phyloP scores from a whole-genome alignment of 495 filamentous ascomycete genomes.

The Annulohypoxylon moriforme region DNA sequence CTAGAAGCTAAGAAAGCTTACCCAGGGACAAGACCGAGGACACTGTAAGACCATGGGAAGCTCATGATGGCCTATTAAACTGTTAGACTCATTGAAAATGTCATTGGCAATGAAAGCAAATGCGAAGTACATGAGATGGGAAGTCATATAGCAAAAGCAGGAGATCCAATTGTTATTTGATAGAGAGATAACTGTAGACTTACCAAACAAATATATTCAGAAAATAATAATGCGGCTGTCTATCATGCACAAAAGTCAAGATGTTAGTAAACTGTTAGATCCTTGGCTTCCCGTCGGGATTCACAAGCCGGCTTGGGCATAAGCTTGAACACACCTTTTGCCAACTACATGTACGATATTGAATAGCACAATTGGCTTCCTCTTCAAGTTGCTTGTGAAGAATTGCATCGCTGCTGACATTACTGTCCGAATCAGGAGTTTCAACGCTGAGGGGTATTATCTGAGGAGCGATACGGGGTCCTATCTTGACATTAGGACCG shows the following conservation, averaged over 20 bases:
- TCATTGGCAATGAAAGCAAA: not conserved
- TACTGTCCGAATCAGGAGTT: slow-evolving; percentile 52
- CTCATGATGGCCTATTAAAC: slow-evolving; percentile 80
- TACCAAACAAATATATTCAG: slow-evolving; percentile 87
- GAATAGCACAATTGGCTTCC: slow-evolving; percentile 81
- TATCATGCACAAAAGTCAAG: slow-evolving; percentile 46
- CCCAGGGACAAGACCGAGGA: slow-evolving; percentile 87
- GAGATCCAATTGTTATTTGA: not conserved
- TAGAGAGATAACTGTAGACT: slow-evolving; percentile 14
- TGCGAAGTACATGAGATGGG: not conserved
- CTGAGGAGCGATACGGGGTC: slow-evolving; percentile 58
- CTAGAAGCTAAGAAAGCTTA: slow-evolving; percentile 43
- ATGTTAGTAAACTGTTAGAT: slow-evolving; percentile 16
- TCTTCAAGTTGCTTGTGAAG: slow-evolving; percentile 80
- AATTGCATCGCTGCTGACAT: slow-evolving; percentile 57
- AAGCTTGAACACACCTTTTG: slow-evolving; percentile 75
- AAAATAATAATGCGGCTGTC: slow-evolving; percentile 88
- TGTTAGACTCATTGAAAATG: slow-evolving; percentile 25
- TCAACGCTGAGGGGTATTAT: slow-evolving; percentile 49
- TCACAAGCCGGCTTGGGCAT: slow-evolving; percentile 32
- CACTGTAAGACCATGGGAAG: slow-evolving; percentile 89
- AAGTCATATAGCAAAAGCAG: not conserved
- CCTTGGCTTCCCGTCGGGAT: slow-evolving; percentile 22
- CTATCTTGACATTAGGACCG: slow-evolving; percentile 50
- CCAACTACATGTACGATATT: slow-evolving; percentile 92